phyloP scores from a whole-genome alignment of 2,329 filamentous ascomycete genomes.

The Lasiodiplodia citricola region DNA sequence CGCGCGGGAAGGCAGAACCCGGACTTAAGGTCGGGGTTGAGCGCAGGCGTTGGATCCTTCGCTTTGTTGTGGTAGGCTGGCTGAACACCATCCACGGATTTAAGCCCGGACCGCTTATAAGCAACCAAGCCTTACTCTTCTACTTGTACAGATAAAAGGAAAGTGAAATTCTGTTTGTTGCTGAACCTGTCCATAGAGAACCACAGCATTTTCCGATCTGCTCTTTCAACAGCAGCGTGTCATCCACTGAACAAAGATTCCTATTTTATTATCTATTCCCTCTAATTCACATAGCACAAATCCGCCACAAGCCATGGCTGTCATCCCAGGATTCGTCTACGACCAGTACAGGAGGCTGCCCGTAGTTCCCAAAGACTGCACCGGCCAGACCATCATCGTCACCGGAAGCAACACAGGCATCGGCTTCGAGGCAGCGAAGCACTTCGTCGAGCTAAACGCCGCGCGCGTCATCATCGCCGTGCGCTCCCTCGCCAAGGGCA shows the following conservation, averaged over 20 bases:
- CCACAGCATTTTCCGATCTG: too few species aligned
- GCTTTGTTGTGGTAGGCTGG: too few species aligned
- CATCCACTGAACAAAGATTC: too few species aligned
- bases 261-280: too few species aligned
- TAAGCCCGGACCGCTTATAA: background rate
- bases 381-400: conserved; percentile 27
- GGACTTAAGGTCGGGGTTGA: background rate
- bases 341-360: background rate
- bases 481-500: conserved; percentile 39
- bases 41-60: background rate
- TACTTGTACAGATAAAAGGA: background rate
- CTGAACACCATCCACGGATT: background rate
- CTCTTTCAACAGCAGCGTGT: too few species aligned
- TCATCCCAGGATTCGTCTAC: background rate
- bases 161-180: too few species aligned
- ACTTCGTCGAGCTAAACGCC: conserved; percentile 27
- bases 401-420: conserved; percentile 31
- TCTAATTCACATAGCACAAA: background rate
- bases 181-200: background rate
- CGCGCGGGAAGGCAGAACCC: background rate
- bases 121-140: background rate
- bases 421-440: conserved; percentile 28
- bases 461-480: conserved; percentile 30
- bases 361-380: background rate
- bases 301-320: background rate